A percentile compares a stretch with the other conserved stretches of the same genome.
phyloP scores from a whole-genome alignment of 2,329 filamentous ascomycete species.

The Rutstroemia sp. region DNA sequence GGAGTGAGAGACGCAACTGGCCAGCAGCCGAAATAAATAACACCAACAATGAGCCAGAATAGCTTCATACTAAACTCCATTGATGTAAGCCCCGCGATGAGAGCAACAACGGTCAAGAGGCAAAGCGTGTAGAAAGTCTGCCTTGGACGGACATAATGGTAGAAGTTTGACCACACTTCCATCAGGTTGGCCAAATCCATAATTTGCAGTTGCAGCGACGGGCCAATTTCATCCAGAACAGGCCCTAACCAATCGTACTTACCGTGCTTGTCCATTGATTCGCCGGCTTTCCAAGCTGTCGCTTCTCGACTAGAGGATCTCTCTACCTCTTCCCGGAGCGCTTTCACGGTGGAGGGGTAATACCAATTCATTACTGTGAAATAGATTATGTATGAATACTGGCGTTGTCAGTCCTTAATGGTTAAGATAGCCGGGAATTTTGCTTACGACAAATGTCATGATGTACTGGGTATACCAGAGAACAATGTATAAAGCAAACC shows the following conservation, averaged over 20 bases:
- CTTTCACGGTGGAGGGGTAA: slow-evolving; percentile 12
- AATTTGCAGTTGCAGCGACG: slow-evolving; percentile 31
- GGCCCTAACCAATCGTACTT: slow-evolving; percentile 29
- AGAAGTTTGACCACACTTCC: slow-evolving; percentile 32
- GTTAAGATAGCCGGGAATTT: background rate
- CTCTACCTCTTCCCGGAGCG: slow-evolving; percentile 21
- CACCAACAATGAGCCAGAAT: slow-evolving; percentile 24
- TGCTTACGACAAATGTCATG: slow-evolving; percentile 19
- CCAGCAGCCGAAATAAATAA: slow-evolving; percentile 30
- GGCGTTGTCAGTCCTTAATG: slow-evolving; percentile 5
- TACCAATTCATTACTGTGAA: slow-evolving; percentile 16
- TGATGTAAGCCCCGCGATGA: slow-evolving; percentile 20
- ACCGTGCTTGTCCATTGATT: slow-evolving; percentile 32
- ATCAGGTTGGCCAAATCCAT: slow-evolving; percentile 31
- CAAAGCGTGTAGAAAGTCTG: slow-evolving; percentile 25
- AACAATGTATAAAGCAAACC: slow-evolving; percentile 19
- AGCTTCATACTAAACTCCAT: slow-evolving; percentile 27
- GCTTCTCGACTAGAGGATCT: slow-evolving; percentile 27
- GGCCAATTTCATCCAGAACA: slow-evolving; percentile 22
- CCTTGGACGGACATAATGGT: slow-evolving; percentile 30
- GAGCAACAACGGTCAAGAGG: slow-evolving; percentile 18
- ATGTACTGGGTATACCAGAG: slow-evolving; percentile 19
- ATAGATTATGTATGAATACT: slow-evolving; percentile 20
- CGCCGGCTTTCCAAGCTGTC: slow-evolving; percentile 28
- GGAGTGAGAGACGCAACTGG: slow-evolving; percentile 30